These are phyloP conservation scores for Zopfia rhizophila DNA, from an alignment of 2,329 filamentous ascomycete species.

Conservation along the genomic window DNA sequence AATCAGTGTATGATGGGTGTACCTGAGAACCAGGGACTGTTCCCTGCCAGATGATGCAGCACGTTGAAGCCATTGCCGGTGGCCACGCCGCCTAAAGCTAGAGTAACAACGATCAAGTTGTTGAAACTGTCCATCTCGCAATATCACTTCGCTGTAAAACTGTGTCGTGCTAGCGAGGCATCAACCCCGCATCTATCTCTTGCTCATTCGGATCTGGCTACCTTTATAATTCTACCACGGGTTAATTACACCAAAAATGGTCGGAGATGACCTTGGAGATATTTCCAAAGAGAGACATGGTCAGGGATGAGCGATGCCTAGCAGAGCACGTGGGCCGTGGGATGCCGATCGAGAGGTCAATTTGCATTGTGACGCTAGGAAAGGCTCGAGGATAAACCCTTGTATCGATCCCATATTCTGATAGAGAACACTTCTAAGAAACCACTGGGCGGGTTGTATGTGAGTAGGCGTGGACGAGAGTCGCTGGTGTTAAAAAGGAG, in stretches of 20 bases:
- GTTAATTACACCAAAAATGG: not conserved
- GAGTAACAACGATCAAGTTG: conserved; percentile 27
- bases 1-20: conserved; percentile 1
- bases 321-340: conserved; percentile 13
- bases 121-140: conserved; percentile 29
- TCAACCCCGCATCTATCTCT: not conserved
- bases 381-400: too few species aligned
- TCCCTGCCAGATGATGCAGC: conserved; percentile 51
- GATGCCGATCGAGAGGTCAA: too few species aligned
- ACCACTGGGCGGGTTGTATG: too few species aligned
- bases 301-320: conserved; percentile 12
- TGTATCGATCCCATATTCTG: too few species aligned
- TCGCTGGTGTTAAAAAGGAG: too few species aligned
- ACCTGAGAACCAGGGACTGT: conserved; percentile 52
- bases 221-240: conserved; percentile 9
- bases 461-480: too few species aligned
- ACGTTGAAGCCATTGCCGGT: conserved; percentile 40
- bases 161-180: not conserved
- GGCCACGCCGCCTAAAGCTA: conserved; percentile 20
- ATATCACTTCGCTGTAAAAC: conserved; percentile 14
- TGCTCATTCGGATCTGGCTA: conserved; percentile 5
- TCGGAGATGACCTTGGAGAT: conserved; percentile 23
- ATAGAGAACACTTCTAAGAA: too few species aligned
- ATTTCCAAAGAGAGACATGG: conserved; percentile 11
- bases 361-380: too few species aligned